Percentiles rank a stretch among this genome's conserved stretches.
These are phyloP conservation scores for Barnettozyma siamensis DNA, from an alignment of 805 yeast species.

Conservation along the genomic window DNA sequence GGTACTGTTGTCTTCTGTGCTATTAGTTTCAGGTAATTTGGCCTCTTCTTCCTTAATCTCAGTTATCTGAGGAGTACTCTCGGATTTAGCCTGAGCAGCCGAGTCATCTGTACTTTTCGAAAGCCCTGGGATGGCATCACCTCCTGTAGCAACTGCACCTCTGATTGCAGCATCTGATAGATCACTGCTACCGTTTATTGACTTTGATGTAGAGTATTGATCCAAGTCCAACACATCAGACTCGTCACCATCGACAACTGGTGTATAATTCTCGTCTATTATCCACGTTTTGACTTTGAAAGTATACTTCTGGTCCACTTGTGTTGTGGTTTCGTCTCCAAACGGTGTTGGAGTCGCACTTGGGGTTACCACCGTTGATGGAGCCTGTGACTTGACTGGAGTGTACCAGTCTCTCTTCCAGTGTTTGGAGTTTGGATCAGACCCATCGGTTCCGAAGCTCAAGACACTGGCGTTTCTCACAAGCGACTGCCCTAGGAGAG, in stretches of 20 bases:
- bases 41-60: neutral
- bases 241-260: conserved; percentile 31
- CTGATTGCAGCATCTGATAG: conserved; percentile 44
- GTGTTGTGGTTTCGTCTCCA: conserved; percentile 20
- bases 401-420: conserved; percentile 27
- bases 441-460: conserved; percentile 12
- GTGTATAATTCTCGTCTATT: conserved; percentile 14
- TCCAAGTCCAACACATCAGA: conserved; percentile 42
- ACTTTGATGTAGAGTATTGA: conserved; percentile 28
- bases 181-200: conserved; percentile 18
- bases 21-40: no score
- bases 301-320: conserved; percentile 12
- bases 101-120: conserved; percentile 21
- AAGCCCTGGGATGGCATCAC: conserved; percentile 41
- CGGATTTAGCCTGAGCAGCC: conserved; percentile 12
- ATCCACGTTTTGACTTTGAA: conserved; percentile 32
- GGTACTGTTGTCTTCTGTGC: neutral
- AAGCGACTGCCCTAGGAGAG: conserved; percentile 24
- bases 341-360: conserved; percentile 23
- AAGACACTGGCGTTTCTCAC: conserved; percentile 23
- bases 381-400: conserved; percentile 12
- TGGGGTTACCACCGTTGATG: conserved; percentile 18
- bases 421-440: conserved; percentile 15
- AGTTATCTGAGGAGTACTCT: neutral
- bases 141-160: conserved; percentile 47